These are phyloP conservation scores for Pythium rhizo-oryzae DNA, from an alignment of 352 stramenopile species.

Conservation along the genomic window DNA sequence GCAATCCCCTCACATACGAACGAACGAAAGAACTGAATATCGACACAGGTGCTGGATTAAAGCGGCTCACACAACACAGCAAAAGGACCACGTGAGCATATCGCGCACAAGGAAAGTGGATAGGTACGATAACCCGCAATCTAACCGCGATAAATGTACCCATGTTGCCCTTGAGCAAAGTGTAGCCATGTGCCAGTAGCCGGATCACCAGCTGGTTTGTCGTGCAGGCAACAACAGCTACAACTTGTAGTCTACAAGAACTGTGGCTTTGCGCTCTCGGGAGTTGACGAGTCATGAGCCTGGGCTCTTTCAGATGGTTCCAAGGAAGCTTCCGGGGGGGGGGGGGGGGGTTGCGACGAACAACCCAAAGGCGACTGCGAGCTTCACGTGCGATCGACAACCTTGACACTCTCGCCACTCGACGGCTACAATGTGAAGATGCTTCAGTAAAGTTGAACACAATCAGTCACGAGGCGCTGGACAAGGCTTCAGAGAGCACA, in stretches of 20 bases:
- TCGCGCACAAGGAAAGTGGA: neutral
- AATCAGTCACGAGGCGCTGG: neutral
- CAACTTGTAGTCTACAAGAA: no score
- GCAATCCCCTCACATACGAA: neutral
- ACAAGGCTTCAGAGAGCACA: no score
- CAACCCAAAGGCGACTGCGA: neutral
- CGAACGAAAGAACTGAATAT: neutral
- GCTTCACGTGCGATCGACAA: neutral
- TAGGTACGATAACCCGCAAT: neutral
- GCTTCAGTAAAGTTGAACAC: neutral
- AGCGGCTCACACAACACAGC: neutral
- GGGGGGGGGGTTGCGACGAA: neutral
- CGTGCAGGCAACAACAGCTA: neutral
- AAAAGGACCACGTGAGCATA: neutral
- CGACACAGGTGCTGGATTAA: no score
- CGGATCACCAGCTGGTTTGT: neutral
- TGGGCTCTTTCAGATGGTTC: neutral
- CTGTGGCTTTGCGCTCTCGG: neutral
- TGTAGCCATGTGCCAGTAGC: slow-evolving; percentile 1
- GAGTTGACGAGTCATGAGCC: neutral
- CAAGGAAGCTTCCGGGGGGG: neutral
- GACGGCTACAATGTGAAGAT: neutral
- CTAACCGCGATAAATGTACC: neutral
- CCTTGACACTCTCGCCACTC: neutral
- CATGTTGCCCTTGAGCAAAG: neutral